Base-by-base conservation (phyloP, 2,329 filamentous ascomycete species). In the Pestalotiopsis sp. region DNA sequence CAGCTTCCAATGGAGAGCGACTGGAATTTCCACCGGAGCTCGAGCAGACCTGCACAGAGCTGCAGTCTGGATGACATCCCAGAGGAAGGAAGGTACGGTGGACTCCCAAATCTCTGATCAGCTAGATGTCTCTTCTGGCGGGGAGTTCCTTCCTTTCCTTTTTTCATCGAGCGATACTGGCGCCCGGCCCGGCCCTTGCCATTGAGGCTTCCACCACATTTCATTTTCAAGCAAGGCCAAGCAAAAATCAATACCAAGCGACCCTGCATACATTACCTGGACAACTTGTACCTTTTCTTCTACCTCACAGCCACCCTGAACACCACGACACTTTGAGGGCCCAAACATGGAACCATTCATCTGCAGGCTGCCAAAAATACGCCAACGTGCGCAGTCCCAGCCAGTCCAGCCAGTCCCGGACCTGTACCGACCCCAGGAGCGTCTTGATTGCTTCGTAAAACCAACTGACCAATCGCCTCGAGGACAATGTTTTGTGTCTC, bases 291-390 rank as follows among this genome's bases (percentile, higher is more conserved):
- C 20, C 17, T 52, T n/a, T n/a, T 20, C 45, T 20, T 52, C 9
- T n/a, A 23, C 45, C 14, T n/a, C 20, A 52, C 45, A 9, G 20
- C 17, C 45, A 17, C 20, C 7, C 45, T n/a, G 13, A 49, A 4
- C 14, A 52, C 45, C 14, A 52, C 45, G 20, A n/a, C 17, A 20
- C n/a, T 49, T 20, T 31, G 13, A 36, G 23, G 25, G 13, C 49
- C 63, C 14, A 45, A 5, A 23, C 45, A n/a, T 52, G n/a, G 45
- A n/a, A n/a, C 17, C 45, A 52, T 52, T 2, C 17, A 36, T 36
- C 27, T 66, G 63, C 49, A 25, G 52, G 49, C 63, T 56, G 63
- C 63, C 63, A 66, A 64, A 64, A 25, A 27, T 25, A 57, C 63
- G 63, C 63, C 41, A 64, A 25, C 4, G 39, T 23, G 63, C 63